Base-by-base conservation (phyloP, 805 yeast species). In the Starmera dryadoides region DNA sequence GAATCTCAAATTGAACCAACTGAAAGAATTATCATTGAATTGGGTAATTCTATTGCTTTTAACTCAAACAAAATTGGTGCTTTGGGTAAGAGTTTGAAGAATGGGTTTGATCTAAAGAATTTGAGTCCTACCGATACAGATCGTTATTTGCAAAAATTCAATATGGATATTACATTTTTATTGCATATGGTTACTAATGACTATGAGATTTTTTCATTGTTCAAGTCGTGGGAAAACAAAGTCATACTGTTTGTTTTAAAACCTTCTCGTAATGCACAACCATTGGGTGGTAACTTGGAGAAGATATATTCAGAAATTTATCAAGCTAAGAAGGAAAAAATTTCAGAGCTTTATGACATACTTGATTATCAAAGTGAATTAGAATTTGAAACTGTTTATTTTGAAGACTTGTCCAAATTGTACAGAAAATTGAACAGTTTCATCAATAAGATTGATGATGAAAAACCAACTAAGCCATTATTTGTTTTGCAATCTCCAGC, bases 71-170 rank as follows among this genome's bases (percentile, higher is more conserved):
- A 73, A 40, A 74, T 86, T n/a, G 96, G 97, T 8, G 78, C 88
- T 0, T 64, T 94, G 9, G 95, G 97, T 7, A 76, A 73, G 50
- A 95, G 96, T 22, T 63, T 93, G 41, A 88, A 86, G 49, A 72
- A 74, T 42, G 98, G 98, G 1, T 94, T 94, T 59, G 77, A 82
- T 12, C 53, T 74, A 40, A 75, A 75, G 37, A 79, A 80, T 56
- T 59, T 77, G 28, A 63, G 64, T 22, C 55, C 62, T 38, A 62
- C 71, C 6, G 74, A 76, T 5, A 54, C 73, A 12, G 68, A 66
- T 4, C 59, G 66, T 33, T 86, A 87, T 50, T 60, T 87, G 46
- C 60, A 66, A 36, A 60, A 69, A 29, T 76, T 81, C 47, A 59
- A 66, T 6, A 66, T 81, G 67, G 79, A 75, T 32, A 62, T 80